Evolutionary conservation across 192 early-diverging fungal species (phyloP).

Genomic region (Umbelopsis vinacea): DNA sequence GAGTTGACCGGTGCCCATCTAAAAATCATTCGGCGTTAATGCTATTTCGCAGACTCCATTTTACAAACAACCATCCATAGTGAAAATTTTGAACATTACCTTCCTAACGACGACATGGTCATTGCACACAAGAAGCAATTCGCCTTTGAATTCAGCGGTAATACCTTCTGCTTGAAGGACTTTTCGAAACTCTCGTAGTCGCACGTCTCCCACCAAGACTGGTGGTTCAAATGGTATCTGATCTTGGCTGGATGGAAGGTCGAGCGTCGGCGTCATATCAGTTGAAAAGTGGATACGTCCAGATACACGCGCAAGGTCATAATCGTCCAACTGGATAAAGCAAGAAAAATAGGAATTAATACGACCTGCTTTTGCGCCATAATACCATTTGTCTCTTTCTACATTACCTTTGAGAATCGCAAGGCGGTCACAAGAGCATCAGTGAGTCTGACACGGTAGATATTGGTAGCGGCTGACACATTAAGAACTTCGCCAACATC

Average conservation of each 20-base stretch:
- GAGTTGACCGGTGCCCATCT: slow-evolving; percentile 52
- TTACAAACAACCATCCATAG: no score
- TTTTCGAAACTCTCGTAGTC: slow-evolving; percentile 79
- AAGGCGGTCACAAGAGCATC: slow-evolving; percentile 86
- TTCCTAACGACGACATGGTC: slow-evolving; percentile 72
- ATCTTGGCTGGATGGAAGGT: slow-evolving; percentile 35
- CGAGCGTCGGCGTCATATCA: slow-evolving; percentile 74
- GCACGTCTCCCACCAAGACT: slow-evolving; percentile 85
- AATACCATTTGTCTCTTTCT: background rate
- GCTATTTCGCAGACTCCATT: no score
- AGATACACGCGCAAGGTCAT: slow-evolving; percentile 76
- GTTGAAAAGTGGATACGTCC: slow-evolving; percentile 74
- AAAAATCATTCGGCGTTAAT: background rate
- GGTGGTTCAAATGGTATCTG: slow-evolving; percentile 50
- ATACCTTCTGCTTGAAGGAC: slow-evolving; percentile 76
- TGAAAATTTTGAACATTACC: slow-evolving; percentile 25
- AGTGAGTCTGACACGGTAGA: slow-evolving; percentile 86
- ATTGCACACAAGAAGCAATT: slow-evolving; percentile 86
- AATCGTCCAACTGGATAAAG: slow-evolving; percentile 63
- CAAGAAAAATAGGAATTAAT: background rate
- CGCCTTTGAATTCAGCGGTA: slow-evolving; percentile 78
- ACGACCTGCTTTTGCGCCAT: no score
- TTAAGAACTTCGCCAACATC: slow-evolving; percentile 83
- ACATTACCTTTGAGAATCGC: slow-evolving; percentile 68
- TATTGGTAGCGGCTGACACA: slow-evolving; percentile 87